Percentiles rank a stretch among this genome's conserved stretches.
Evolutionary conservation across 106 monocot genomes (phyloP).

Genomic region (Dioscorea zingiberensis): DNA sequence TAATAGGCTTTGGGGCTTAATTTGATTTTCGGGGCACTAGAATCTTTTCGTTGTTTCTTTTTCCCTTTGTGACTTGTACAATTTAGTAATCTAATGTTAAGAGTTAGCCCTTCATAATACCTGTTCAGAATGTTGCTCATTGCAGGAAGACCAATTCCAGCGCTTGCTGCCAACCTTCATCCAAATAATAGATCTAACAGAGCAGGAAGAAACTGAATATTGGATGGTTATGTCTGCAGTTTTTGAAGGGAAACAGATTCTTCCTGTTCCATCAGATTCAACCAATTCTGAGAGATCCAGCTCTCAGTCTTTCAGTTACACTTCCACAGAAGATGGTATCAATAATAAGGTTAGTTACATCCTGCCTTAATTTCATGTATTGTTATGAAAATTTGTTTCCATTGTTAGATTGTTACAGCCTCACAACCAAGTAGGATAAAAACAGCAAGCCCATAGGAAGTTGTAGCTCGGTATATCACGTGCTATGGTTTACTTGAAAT

Average conservation of each 20-base stretch:
- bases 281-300: constrained; percentile 26
- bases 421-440: too few species aligned
- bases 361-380: background rate
- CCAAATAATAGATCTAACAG: constrained; percentile 85
- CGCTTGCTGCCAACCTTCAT: constrained; percentile 85
- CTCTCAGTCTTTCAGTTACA: constrained; percentile 11
- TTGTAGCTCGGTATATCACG: too few species aligned
- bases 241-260: constrained; percentile 71
- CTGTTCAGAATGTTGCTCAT: background rate
- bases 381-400: background rate
- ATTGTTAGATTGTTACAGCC: too few species aligned
- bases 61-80: background rate
- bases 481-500: too few species aligned
- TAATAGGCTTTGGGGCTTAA: too few species aligned
- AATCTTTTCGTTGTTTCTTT: too few species aligned
- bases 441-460: too few species aligned
- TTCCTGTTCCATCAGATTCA: constrained; percentile 19
- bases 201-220: constrained; percentile 72
- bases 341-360: constrained; percentile 71
- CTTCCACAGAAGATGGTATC: constrained; percentile 34
- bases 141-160: constrained; percentile 90
- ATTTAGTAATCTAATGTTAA: background rate
- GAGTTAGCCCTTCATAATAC: background rate
- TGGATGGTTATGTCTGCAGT: constrained; percentile 77
- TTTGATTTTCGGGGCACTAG: too few species aligned